Conservation (phyloP, 2,329 filamentous ascomycete genomes). For the Fusarium subglutinans region DNA sequence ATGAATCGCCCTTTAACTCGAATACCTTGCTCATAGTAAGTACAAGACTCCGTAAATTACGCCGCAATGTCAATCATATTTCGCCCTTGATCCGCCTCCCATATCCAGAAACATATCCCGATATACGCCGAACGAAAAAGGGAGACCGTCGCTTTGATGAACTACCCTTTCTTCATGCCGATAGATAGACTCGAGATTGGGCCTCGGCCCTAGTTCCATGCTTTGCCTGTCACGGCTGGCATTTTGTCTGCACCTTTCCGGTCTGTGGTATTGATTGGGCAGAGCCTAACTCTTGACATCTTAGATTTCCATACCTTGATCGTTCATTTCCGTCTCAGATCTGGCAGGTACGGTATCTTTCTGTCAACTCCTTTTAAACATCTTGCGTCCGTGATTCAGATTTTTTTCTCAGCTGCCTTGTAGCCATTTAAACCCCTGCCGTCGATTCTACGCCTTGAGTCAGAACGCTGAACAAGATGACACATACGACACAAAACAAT, state of each 20-base stretch:
- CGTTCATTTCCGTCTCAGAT: conserved; percentile 38
- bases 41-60: conserved; percentile 8
- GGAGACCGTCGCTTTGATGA: conserved; percentile 10
- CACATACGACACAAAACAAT: not conserved
- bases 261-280: conserved; percentile 29
- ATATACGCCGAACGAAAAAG: conserved; percentile 17
- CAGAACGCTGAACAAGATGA: not conserved
- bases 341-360: conserved; percentile 12
- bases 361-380: conserved; percentile 7
- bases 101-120: conserved; percentile 14
- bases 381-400: conserved; percentile 15
- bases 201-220: conserved; percentile 30
- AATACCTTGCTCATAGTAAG: conserved; percentile 1
- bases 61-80: conserved; percentile 16
- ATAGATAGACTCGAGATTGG: conserved; percentile 26
- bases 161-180: conserved; percentile 11
- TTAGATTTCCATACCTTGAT: conserved; percentile 30
- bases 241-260: conserved; percentile 10
- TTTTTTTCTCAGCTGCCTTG: conserved; percentile 3
- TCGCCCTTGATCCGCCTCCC: conserved; percentile 26
- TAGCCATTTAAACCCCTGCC: conserved; percentile 12
- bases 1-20: conserved; percentile 15
- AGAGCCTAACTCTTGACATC: conserved; percentile 31
- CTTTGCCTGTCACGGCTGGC: conserved; percentile 13
- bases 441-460: conserved; percentile 6